Evolutionary conservation across 2,329 filamentous ascomycete genomes (phyloP), one percentile per base, ranked within the genome.

Genomic region (Verticillium alfalfae): DNA sequence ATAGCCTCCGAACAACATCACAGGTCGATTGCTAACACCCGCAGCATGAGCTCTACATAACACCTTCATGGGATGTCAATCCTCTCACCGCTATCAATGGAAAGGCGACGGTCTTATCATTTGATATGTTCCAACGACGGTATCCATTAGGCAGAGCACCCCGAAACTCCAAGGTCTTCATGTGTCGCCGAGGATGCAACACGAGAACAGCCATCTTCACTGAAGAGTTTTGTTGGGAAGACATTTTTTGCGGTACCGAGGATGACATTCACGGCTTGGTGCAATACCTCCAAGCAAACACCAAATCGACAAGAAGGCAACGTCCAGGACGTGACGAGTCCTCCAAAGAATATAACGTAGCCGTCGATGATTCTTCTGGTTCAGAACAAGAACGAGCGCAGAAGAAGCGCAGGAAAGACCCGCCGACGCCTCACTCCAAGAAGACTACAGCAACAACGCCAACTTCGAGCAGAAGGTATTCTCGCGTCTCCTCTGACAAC

Each of bases 41-140:
- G 12, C 49, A 92, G 82, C 96, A 97, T 70, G 95, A 99, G 75
- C 82, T 97, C 15, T 99, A 98, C 71, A 88, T 98, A 61, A 96
- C 93, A 0, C 85, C 91, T 0, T 89, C 91, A 26, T 95, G 90
- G 76, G 96, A 99, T 70, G 79, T 90, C 62, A 98, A 97, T 70
- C 88, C 94, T 8, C 78, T 99, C 34, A 86, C 85, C 1, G 94
- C 93, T 0, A 96, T 99, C 75, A 96, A 95, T 70, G 94, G 93
- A 59, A 96, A 90, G 68, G 95, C 93, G 0, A 87, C 79, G 16
- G 83, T 99, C 52, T 81, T 95, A 75, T 98, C 94, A 0, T 81
- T 84, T 34, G 81, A 86, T 9, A 79, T 78, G 0, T 98, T 94
- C 73, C 79, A 83, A 41, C 76, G 83, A 16, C 81, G 80, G 65